Evolutionary conservation across 1,284 basidiomycete species (phyloP).

Genomic region (Ganoderma resinaceum): DNA sequence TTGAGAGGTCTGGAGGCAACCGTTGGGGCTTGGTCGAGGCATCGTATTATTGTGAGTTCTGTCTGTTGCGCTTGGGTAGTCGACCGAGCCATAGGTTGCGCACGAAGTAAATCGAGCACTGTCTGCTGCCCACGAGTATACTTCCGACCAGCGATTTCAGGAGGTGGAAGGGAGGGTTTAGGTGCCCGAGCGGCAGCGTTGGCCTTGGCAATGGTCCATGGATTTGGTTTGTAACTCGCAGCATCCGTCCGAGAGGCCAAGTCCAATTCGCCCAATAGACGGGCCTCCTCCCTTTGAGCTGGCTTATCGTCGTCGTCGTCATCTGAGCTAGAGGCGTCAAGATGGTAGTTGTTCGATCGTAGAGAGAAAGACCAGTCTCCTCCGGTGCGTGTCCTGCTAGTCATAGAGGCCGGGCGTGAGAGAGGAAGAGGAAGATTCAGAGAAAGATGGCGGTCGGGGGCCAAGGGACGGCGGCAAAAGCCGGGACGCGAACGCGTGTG

Average conservation of each 20-base stretch:
- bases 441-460: slow-evolving; percentile 1
- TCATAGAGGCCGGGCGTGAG: background rate
- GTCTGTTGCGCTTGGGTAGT: background rate
- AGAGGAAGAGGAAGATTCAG: no score
- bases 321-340: slow-evolving; percentile 24
- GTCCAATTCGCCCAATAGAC: slow-evolving; percentile 61
- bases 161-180: background rate
- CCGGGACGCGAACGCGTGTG: slow-evolving; percentile 9
- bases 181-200: slow-evolving; percentile 63
- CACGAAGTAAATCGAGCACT: slow-evolving; percentile 37
- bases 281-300: no score
- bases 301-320: slow-evolving; percentile 25
- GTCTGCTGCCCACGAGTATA: slow-evolving; percentile 27
- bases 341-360: slow-evolving; percentile 20
- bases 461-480: background rate
- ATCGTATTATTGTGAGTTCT: no score
- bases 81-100: slow-evolving; percentile 7
- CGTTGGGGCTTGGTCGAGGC: background rate
- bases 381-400: slow-evolving; percentile 7
- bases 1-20: slow-evolving; percentile 3
- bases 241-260: slow-evolving; percentile 62
- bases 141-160: background rate
- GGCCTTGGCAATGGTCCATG: slow-evolving; percentile 77
- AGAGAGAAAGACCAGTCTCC: slow-evolving; percentile 36
- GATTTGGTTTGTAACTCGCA: slow-evolving; percentile 71